Conservation (phyloP, 495 filamentous ascomycete genomes). For the Antarctomyces pellizariae region DNA sequence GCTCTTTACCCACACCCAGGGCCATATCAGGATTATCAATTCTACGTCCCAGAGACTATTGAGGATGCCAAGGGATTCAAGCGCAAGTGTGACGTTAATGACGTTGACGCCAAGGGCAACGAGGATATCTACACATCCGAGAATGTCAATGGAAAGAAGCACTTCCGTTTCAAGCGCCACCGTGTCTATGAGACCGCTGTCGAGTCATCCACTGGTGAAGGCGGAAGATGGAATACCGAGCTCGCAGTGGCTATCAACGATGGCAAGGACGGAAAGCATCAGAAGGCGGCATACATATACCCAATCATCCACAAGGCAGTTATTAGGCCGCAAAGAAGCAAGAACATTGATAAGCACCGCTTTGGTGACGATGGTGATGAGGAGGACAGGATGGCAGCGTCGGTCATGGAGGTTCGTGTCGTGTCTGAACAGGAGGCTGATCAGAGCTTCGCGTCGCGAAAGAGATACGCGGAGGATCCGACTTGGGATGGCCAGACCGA, state of each 20-base stretch:
- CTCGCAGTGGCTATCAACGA: constrained; percentile 26
- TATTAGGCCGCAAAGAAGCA: constrained; percentile 29
- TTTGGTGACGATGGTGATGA: neutral
- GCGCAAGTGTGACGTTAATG: constrained; percentile 44
- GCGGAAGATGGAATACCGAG: constrained; percentile 33
- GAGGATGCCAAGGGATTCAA: constrained; percentile 37
- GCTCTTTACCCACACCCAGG: constrained; percentile 31
- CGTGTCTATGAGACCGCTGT: constrained; percentile 66
- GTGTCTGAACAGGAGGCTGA: too few species aligned
- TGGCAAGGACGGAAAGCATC: constrained; percentile 21
- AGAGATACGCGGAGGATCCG: too few species aligned
- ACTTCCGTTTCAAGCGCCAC: constrained; percentile 51
- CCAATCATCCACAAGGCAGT: constrained; percentile 47
- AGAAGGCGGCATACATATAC: constrained; percentile 73
- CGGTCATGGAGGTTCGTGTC: too few species aligned
- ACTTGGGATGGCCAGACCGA: too few species aligned
- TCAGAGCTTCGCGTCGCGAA: too few species aligned
- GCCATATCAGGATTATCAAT: constrained; percentile 54
- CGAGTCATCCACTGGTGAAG: constrained; percentile 42
- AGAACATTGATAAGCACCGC: constrained; percentile 21
- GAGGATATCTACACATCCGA: constrained; percentile 38
- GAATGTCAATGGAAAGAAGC: constrained; percentile 19
- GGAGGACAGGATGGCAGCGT: too few species aligned
- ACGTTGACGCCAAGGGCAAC: constrained; percentile 44
- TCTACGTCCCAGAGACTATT: constrained; percentile 41